Evolutionary conservation across 345 rosid species (phyloP).

Genomic region (Cardamine chenopodiifolia): DNA sequence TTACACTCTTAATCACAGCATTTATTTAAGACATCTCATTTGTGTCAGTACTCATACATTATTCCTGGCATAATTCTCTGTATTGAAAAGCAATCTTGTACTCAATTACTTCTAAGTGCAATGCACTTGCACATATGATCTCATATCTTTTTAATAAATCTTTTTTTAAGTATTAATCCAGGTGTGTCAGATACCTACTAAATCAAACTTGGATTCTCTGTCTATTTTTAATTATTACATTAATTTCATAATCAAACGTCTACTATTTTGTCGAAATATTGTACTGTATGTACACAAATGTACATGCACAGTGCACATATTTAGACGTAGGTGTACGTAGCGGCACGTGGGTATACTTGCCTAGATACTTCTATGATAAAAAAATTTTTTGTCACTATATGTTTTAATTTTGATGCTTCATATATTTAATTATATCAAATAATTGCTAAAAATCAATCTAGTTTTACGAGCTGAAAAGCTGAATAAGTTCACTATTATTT

Average conservation of each 20-base stretch:
- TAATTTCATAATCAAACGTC: slow-evolving; percentile 17
- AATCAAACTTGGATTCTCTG: slow-evolving; percentile 38
- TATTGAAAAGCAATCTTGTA: slow-evolving; percentile 9
- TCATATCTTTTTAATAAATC: not conserved
- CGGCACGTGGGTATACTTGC: slow-evolving; percentile 31
- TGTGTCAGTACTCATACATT: slow-evolving; percentile 33
- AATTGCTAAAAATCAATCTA: not conserved
- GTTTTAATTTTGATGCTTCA: not conserved
- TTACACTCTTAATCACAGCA: slow-evolving; percentile 1
- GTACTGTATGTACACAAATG: slow-evolving; percentile 32
- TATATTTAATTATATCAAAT: not conserved
- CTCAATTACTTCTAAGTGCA: slow-evolving; percentile 32
- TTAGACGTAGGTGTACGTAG: slow-evolving; percentile 28
- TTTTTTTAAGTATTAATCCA: slow-evolving; percentile 18
- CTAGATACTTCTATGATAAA: slow-evolving; percentile 34
- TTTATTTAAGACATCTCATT: slow-evolving; percentile 36
- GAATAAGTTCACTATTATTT: not conserved
- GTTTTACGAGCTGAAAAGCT: not conserved
- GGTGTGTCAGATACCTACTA: slow-evolving; percentile 41
- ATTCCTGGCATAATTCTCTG: slow-evolving; percentile 34
- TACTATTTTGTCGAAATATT: slow-evolving; percentile 14
- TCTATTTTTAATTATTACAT: slow-evolving; percentile 1
- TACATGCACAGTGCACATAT: slow-evolving; percentile 20
- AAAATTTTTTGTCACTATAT: slow-evolving; percentile 8
- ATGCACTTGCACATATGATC: slow-evolving; percentile 29